Base-by-base conservation (phyloP, 768 basidiomycete genomes). In the Punctularia strigosozonata region DNA sequence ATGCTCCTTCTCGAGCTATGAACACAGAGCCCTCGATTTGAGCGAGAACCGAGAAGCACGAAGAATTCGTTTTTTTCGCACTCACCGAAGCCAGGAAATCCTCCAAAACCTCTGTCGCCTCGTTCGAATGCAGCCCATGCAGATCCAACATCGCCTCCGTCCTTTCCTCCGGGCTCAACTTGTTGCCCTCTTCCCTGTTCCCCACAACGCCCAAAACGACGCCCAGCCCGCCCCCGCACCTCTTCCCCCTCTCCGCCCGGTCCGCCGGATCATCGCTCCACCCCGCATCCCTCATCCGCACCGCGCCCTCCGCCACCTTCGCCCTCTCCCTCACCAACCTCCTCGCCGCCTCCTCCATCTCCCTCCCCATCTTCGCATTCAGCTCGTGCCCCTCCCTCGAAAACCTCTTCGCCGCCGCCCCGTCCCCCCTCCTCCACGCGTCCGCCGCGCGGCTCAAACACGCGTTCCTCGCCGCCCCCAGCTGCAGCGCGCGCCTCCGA, bases 381-480 rank as follows among this genome's bases (percentile, higher is more conserved):
- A 95, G 63, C 30, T 94, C 89, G 49, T 94, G 87, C 1, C 91
- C 95, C 52, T 98, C 92, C 30, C 87, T 68, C 45, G 83, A 87
- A 62, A 94, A 98, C 34, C 89, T 69, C 60, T 97, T 95, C 25
- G 95, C 95, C 1, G 86, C 83, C 0, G 92, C 90, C 3, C 94
- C 94, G 48, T 99, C 95, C 1, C 94, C 92, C 2, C 89, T 72
- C 39, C 88, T 71, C 87, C 90, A 99, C 3, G 92, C 90, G 50
- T 95, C 91, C 3, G 95, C 94, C 10, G 95, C 95, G 31, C 90
- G 77, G 2, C 88, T 88, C 20, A 99, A 68, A 57, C 88, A 95
- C 13, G 89, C 89, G 50, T 98, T 98, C 25, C 95, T 70, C 23
- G 88, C 88, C 2, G 89, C 85, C 36, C 94, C 95, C 18, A 97